Conservation (phyloP, 208 protist genomes). For the Endotrypanum monterogeii region DNA sequence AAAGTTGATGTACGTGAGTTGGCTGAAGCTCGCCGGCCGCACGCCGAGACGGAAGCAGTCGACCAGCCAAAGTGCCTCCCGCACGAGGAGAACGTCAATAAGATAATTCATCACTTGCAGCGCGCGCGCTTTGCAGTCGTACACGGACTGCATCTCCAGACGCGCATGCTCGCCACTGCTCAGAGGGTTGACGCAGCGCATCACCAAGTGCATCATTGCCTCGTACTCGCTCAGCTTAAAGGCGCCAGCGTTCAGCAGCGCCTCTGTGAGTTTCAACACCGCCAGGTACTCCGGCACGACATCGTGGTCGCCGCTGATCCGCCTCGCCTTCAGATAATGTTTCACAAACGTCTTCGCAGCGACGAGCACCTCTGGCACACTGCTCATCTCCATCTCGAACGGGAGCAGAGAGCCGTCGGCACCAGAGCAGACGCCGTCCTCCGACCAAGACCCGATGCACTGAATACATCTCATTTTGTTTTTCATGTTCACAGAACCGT, state of each 20-base stretch:
- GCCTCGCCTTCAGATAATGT: slow-evolving; percentile 20
- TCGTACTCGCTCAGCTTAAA: slow-evolving; percentile 42
- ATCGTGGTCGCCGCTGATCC: slow-evolving; percentile 34
- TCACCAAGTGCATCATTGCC: slow-evolving; percentile 27
- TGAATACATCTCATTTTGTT: slow-evolving; percentile 40
- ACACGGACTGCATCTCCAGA: slow-evolving; percentile 37
- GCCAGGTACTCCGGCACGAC: slow-evolving; percentile 31
- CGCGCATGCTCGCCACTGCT: slow-evolving; percentile 24
- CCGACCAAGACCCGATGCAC: slow-evolving; percentile 24
- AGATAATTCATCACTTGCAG: slow-evolving; percentile 40
- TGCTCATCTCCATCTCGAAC: slow-evolving; percentile 16
- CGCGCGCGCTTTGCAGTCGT: slow-evolving; percentile 39
- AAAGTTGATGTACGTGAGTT: slow-evolving; percentile 29
- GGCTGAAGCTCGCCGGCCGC: slow-evolving; percentile 15
- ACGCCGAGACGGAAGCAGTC: slow-evolving; percentile 30
- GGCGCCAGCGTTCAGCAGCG: slow-evolving; percentile 38
- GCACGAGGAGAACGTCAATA: slow-evolving; percentile 36
- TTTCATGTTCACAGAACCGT: slow-evolving; percentile 21
- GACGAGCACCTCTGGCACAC: slow-evolving; percentile 21
- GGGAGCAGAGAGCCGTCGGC: not conserved
- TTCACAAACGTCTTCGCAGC: slow-evolving; percentile 32
- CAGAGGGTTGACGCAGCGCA: slow-evolving; percentile 32
- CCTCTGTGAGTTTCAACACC: slow-evolving; percentile 36
- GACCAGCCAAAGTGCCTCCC: slow-evolving; percentile 34
- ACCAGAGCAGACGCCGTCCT: not conserved